Evolutionary conservation across 2,329 filamentous ascomycete species (phyloP).

Genomic region (Ophiostoma perfectum): DNA sequence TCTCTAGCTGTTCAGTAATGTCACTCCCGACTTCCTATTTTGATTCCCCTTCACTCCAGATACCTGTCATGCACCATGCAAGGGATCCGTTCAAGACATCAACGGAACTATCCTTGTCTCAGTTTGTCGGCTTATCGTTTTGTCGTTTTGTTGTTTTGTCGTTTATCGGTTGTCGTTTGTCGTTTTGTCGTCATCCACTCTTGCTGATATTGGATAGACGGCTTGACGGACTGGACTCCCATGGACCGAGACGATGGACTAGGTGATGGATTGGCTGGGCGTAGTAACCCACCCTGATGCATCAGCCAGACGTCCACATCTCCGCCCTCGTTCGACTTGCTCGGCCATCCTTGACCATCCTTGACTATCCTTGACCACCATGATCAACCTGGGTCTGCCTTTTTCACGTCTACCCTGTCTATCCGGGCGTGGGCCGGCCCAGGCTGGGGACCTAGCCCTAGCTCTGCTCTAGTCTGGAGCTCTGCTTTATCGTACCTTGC

Average conservation of each 20-base stretch:
- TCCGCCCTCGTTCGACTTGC: constrained; percentile 1
- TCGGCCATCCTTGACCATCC: background rate
- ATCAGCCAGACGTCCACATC: background rate
- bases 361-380: background rate
- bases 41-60: background rate
- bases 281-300: background rate
- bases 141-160: background rate
- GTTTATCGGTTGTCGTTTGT: background rate
- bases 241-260: background rate
- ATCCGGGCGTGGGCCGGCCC: constrained; percentile 3
- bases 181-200: background rate
- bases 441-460: background rate
- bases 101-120: background rate
- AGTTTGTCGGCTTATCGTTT: background rate
- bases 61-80: background rate
- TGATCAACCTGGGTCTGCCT: background rate
- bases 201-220: background rate
- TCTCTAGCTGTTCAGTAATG: no score
- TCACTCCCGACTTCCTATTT: background rate
- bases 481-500: background rate
- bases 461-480: background rate
- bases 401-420: background rate
- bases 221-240: background rate
- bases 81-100: background rate
- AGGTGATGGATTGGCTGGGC: background rate